Percentiles rank a stretch among this genome's conserved stretches.
phyloP scores from a whole-genome alignment of 148 eudicot genomes.

The Beta vulgaris region DNA sequence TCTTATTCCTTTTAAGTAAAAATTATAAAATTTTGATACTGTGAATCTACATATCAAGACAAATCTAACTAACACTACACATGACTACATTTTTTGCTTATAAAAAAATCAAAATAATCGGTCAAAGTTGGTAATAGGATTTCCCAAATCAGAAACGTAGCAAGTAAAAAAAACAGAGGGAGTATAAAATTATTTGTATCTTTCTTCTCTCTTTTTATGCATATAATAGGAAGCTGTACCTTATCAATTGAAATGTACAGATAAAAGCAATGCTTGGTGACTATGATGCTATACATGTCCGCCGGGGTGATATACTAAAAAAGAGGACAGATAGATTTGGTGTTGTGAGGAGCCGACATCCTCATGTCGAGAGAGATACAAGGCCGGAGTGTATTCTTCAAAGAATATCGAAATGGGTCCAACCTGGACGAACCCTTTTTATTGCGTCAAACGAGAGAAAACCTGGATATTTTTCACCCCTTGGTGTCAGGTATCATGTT shows the following conservation, averaged over 20 bases:
- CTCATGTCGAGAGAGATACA: slow-evolving; percentile 92
- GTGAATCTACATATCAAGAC: too few relatives aligned
- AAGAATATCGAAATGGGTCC: slow-evolving; percentile 80
- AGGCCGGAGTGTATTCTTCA: slow-evolving; percentile 77
- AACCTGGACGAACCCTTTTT: slow-evolving; percentile 72
- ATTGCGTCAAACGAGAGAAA: slow-evolving; percentile 92
- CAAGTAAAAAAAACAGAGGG: too few relatives aligned
- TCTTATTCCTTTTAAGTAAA: too few relatives aligned
- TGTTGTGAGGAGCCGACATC: slow-evolving; percentile 65
- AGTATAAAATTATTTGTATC: too few relatives aligned
- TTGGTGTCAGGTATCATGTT: slow-evolving; percentile 50
- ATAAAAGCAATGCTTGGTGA: slow-evolving; percentile 79
- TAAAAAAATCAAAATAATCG: too few relatives aligned
- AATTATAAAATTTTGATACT: too few relatives aligned
- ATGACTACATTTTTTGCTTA: too few relatives aligned
- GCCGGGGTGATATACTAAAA: slow-evolving; percentile 85
- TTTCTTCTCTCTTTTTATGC: background rate
- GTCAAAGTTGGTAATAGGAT: too few relatives aligned
- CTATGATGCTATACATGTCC: slow-evolving; percentile 96
- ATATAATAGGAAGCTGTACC: background rate
- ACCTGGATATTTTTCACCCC: slow-evolving; percentile 84
- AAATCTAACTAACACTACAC: too few relatives aligned
- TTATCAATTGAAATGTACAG: slow-evolving; percentile 32
- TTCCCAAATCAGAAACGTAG: too few relatives aligned
- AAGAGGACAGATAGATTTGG: slow-evolving; percentile 88